Base-by-base conservation (phyloP, 768 basidiomycete genomes). In the Inosperma sp. region DNA sequence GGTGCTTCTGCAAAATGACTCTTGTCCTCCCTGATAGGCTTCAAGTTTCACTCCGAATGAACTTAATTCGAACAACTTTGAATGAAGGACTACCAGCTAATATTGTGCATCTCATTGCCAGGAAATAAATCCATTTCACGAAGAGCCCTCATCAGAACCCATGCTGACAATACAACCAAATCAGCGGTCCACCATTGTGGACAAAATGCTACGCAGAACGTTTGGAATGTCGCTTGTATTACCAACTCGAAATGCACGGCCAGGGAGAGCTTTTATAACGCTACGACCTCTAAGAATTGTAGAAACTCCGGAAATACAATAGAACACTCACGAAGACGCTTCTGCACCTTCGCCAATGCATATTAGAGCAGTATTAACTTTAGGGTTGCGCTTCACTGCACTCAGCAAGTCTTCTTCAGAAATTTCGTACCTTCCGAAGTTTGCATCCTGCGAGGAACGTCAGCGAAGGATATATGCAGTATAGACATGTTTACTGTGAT, bases 321-420 rank as follows among this genome's bases (percentile, higher is more conserved):
- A 52, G 21, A 3, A 13, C 4, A 42, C 72, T 35, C 57, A 83
- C 84, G 82, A 84, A 10, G 76, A 55, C 19, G 79, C 76, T 56
- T 84, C 83, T 4, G 82, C 81, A 7, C 83, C 81, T 61, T 84
- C 83, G 12, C 83, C 83, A 36, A 86, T 84, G 57, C 83, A 84
- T 26, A 86, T 78, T 22, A 84, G 65, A 0, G 83, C 82, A 5
- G 82, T 82, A 51, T 83, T 77, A 14, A 86, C 83, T 62, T 83
- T 86, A 4, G 79, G 74, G 55, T 83, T 71, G 14, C 72, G 68
- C 42, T 74, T 78, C 80, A 84, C 83, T 1, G 73, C 77, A 16
- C 72, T 68, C 10, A 73, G 75, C 29, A 86, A 61, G 31, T 83
- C 77, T 50, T 82, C 81, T 4, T 77, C 70, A 7, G 79, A 79